Base-by-base conservation (phyloP, 371 early-diverging fungal species). In the Mucor piriformis region DNA sequence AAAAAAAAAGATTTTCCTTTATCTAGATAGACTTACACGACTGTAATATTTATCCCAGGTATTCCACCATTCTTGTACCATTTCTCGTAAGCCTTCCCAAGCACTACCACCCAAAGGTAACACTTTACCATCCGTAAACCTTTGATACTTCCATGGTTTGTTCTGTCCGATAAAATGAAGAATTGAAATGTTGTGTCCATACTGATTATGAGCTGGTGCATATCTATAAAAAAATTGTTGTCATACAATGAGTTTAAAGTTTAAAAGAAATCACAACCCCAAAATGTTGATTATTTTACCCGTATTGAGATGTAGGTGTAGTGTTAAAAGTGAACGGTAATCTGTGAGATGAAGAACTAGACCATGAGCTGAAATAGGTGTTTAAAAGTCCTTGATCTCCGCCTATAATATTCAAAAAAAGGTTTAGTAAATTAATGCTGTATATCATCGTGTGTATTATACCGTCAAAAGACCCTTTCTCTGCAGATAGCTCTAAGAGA, bases 321-420 rank as follows among this genome's bases (percentile, higher is more conserved):
- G 95, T 90, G 70, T 98, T 98, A 82, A 85, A 96, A 35, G 83
- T 83, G 63, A 96, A 98, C 0, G 96, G 94, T 37, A 98, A 63
- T 27, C 97, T 78, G 49, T 86, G 83, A 29, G 67, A 75, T 12
- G 87, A 55, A 25, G 76, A 54, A 10, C 79, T 74, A 15, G 90
- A 72, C 98, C 98, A 97, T 29, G 82, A 72, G 8, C 72, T 65
- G 71, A 96, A 96, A 67, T 88, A 95, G 18, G 83, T 79, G 72
- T 97, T 97, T 38, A 97, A 79, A 48, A 97, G 66, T 1, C 98
- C 98, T 72, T 97, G 98, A 71, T 97, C 98, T 50, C 94, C 97
- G 59, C 96, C 96, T 91, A 42, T 29, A 42, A 42, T 4, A 37
- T 10, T 11, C n/a, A 56, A 51, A 64, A 24, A 57, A 34, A 42